Evolutionary conservation across 1,284 basidiomycete genomes (phyloP).

Genomic region (Laetiporus sulphureus): DNA sequence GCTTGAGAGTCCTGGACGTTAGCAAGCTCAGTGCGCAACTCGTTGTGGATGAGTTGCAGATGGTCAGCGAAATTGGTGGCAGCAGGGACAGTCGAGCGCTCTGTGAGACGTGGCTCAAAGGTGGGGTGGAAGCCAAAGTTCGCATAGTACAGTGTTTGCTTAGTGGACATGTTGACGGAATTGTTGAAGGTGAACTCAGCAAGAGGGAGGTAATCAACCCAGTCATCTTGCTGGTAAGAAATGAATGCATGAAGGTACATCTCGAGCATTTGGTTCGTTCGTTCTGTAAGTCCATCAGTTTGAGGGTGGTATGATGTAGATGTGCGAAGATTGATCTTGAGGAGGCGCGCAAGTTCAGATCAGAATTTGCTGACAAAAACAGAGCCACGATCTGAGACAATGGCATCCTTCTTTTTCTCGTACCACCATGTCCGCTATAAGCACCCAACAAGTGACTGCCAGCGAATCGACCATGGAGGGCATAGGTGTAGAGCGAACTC

Average conservation of each 20-base stretch:
- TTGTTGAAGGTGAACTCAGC: slow-evolving; percentile 33
- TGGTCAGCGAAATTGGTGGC: slow-evolving; percentile 16
- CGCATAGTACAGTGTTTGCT: slow-evolving; percentile 30
- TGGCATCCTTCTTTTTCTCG: no score
- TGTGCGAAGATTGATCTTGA: slow-evolving; percentile 17
- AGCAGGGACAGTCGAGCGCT: slow-evolving; percentile 6
- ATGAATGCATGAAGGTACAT: slow-evolving; percentile 31
- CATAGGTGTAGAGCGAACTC: no score
- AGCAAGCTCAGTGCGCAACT: slow-evolving; percentile 21
- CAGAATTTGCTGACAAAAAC: slow-evolving; percentile 40
- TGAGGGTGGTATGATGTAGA: slow-evolving; percentile 30
- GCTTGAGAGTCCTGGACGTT: slow-evolving; percentile 23
- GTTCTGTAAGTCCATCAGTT: slow-evolving; percentile 32
- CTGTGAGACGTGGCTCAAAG: slow-evolving; percentile 1
- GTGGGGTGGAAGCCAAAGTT: slow-evolving; percentile 27
- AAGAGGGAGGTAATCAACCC: slow-evolving; percentile 33
- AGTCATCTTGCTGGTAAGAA: no score
- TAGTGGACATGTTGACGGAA: slow-evolving; percentile 17
- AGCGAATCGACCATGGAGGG: no score
- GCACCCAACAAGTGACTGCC: no score
- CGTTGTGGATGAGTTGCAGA: slow-evolving; percentile 17
- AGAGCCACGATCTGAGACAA: no score
- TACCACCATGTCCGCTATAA: no score
- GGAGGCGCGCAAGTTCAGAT: slow-evolving; percentile 27
- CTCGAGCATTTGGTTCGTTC: slow-evolving; percentile 27